These are phyloP conservation scores for Corylus avellana DNA, from an alignment of 306 rosid species.

Conservation along the genomic window DNA sequence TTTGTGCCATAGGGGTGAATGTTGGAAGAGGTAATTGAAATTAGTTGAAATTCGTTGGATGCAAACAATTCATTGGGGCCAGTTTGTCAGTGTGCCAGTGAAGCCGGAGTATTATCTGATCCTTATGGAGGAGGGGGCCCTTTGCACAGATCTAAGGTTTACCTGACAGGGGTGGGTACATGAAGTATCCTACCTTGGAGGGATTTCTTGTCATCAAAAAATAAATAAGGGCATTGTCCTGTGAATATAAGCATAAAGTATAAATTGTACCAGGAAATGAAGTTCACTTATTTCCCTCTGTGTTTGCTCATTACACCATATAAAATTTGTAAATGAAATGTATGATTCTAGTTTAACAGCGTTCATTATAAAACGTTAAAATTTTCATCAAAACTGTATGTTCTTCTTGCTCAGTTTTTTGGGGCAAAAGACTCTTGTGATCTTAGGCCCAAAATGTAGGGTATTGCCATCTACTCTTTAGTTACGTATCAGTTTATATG, in stretches of 20 bases:
- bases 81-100: no score
- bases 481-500: not conserved
- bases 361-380: not conserved
- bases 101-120: no score
- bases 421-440: not conserved
- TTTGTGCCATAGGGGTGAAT: no score
- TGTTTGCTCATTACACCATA: not conserved
- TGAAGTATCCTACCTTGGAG: no score
- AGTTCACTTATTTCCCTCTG: not conserved
- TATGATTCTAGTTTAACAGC: not conserved
- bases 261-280: not conserved
- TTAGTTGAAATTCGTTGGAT: not conserved
- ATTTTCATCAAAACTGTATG: not conserved
- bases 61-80: no score
- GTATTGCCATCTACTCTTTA: not conserved
- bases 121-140: no score
- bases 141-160: no score
- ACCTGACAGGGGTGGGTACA: no score
- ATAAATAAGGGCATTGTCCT: not conserved
- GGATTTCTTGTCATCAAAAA: no score
- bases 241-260: not conserved
- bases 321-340: not conserved
- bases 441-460: not conserved
- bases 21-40: not conserved
- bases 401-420: not conserved